Evolutionary conservation across 306 rosid species (phyloP), one percentile per base, ranked within the genome.

Genomic region (Medicago lupulina): DNA sequence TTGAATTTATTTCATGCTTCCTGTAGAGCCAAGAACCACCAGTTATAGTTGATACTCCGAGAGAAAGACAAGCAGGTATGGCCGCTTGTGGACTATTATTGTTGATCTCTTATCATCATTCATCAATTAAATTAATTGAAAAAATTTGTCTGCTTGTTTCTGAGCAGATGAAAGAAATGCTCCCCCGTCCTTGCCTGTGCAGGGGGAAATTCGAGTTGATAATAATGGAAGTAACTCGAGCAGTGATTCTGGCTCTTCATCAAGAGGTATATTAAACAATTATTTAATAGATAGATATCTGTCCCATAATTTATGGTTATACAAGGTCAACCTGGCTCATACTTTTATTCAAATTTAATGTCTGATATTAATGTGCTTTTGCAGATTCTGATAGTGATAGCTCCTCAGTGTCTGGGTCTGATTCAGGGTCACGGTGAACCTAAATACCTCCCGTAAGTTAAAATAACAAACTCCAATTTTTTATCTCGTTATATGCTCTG

Each of bases 231-330:
- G 97, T 88, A 90, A 94, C n/a, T n/a, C n/a, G n/a, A n/a, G n/a
- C n/a, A n/a, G n/a, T 69, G 98, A 81, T 84, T 95, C 99, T 69
- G 97, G 96, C 70, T 92, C 99, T 73, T 90, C 97, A 74, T 95
- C 98, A 19, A 92, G 96, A 81, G 99, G 99, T 95, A 95, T 76
- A 70, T 73, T 46, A 36, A n/a, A 14, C 5, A 43, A 23, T 72
- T 58, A 49, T 15, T 34, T 68, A n/a, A n/a, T n/a, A n/a, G n/a
- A 16, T 34, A 15, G 19, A 40, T 67, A 9, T 79, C 15, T 17
- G 50, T 15, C 38, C 15, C 28, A 58, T 44, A n/a, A 39, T 41
- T 40, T 31, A 70, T 21, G 65, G 25, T n/a, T n/a, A n/a, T n/a
- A n/a, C n/a, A n/a, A n/a, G n/a, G n/a, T n/a, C n/a, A n/a, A n/a